A percentile compares a stretch with the other conserved stretches of the same genome.
Conservation (phyloP, 768 basidiomycete species). For the Tricholoma bakamatsutake region DNA sequence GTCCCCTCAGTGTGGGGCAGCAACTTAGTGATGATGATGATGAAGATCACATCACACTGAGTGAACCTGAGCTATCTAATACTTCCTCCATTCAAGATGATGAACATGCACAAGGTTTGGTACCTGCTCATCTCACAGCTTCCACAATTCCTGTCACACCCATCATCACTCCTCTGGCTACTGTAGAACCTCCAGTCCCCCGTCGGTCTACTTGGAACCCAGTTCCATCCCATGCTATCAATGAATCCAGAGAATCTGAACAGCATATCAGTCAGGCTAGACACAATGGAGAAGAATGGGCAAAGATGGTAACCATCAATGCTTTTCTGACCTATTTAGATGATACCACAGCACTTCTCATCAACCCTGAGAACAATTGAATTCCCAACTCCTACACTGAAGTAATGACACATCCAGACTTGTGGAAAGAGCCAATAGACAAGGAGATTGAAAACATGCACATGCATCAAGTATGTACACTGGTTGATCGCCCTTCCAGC, state of each 20-base stretch:
- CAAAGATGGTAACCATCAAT: too few relatives aligned
- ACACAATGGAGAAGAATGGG: neutral
- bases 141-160: neutral
- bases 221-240: neutral
- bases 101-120: neutral
- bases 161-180: neutral
- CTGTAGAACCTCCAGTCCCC: neutral
- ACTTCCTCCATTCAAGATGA: neutral
- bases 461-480: constrained; percentile 2
- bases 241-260: neutral
- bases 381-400: too few relatives aligned
- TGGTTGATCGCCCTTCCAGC: constrained; percentile 2
- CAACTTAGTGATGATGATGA: too few relatives aligned
- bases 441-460: neutral
- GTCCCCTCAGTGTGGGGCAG: neutral
- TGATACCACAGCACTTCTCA: too few relatives aligned
- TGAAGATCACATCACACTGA: too few relatives aligned
- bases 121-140: neutral
- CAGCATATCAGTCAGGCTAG: neutral
- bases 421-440: too few relatives aligned
- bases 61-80: too few relatives aligned
- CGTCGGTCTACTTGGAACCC: neutral
- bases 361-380: too few relatives aligned
- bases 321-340: too few relatives aligned
- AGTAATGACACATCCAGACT: too few relatives aligned